Evolutionary conservation across 2,329 filamentous ascomycete genomes (phyloP), one percentile per base, ranked within the genome.

Genomic region (Sclerotinia borealis): DNA sequence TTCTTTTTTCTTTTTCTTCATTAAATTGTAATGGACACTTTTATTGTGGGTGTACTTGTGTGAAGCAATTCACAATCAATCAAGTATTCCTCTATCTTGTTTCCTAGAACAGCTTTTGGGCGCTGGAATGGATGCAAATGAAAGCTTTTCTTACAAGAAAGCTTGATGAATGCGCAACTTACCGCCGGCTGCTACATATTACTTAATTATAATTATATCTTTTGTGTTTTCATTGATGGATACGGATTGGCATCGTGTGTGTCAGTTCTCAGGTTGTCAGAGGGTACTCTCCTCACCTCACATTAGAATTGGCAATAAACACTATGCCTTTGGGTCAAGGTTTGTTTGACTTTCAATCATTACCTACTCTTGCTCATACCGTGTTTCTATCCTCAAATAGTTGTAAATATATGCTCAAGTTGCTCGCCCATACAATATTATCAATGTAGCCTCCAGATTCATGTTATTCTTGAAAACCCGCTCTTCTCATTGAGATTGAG

Each of bases 21-120:
- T 68, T 76, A 78, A 78, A 73, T 87, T 85, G 87, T 86, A 82
- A 73, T 79, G 84, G 76, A 81, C 84, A 85, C 82, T 83, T 73
- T 85, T 88, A 88, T 88, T 87, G 85, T 88, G 84, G 85, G 85
- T 83, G 80, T 82, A 80, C 84, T 86, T 83, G 83, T 75, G 78
- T 79, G 67, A 58, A 65, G 75, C 39, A 61, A 62, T 56, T 62
- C 43, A 48, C 50, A 45, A 47, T 79, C 78, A 76, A 76, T 87
- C 83, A 81, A 85, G 84, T 85, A 79, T 79, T 83, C 84, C 85
- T 88, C 86, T 88, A 88, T 88, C 85, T 84, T 86, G 83, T 87
- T 84, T 79, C 81, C 85, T 72, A 87, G 85, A 68, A 74, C 68
- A 80, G 60, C 59, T 75, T 70, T 73, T 76, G 72, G 75, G 85